phyloP scores from a whole-genome alignment of 225 moss, liverwort and hornwort species.

The Sphagnum contortum region DNA sequence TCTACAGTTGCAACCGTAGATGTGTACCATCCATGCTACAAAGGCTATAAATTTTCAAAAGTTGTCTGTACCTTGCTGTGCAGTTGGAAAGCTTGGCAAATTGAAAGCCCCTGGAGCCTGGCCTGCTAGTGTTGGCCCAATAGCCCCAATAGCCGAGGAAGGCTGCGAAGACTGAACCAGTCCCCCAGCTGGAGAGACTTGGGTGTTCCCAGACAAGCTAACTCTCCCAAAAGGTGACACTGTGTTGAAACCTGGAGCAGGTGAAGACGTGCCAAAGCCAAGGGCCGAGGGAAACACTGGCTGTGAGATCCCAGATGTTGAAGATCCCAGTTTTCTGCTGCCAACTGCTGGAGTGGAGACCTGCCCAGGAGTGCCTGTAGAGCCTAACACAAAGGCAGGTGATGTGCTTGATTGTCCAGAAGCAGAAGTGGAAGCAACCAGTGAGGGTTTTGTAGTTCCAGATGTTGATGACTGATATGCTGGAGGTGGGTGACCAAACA shows the following conservation, averaged over 20 bases:
- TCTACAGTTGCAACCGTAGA: no score
- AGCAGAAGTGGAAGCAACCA: constrained; percentile 39
- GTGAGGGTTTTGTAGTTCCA: constrained; percentile 20
- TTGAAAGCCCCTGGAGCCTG: constrained; percentile 39
- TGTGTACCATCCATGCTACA: no score
- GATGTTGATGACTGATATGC: constrained; percentile 44
- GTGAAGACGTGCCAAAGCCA: constrained; percentile 51
- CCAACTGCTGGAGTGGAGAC: constrained; percentile 54
- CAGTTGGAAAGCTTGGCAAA: constrained; percentile 51
- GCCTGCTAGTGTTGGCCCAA: constrained; percentile 40
- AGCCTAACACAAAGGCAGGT: constrained; percentile 47
- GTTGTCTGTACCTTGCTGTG: constrained; percentile 53
- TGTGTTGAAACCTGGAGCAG: constrained; percentile 37
- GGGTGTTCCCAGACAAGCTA: constrained; percentile 36
- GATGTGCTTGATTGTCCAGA: constrained; percentile 58
- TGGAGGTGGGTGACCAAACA: constrained; percentile 54
- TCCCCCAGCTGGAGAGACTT: constrained; percentile 33
- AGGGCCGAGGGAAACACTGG: constrained; percentile 63
- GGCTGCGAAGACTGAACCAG: constrained; percentile 52
- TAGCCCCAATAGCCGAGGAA: constrained; percentile 42
- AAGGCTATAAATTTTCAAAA: neutral
- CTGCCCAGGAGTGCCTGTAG: constrained; percentile 63
- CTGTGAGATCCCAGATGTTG: constrained; percentile 38
- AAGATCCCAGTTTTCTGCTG: constrained; percentile 10
- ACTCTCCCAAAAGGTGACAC: constrained; percentile 39